Evolutionary conservation across 768 basidiomycete species (phyloP), one percentile per base, ranked within the genome.

Genomic region (Panaeolus papilionaceus): DNA sequence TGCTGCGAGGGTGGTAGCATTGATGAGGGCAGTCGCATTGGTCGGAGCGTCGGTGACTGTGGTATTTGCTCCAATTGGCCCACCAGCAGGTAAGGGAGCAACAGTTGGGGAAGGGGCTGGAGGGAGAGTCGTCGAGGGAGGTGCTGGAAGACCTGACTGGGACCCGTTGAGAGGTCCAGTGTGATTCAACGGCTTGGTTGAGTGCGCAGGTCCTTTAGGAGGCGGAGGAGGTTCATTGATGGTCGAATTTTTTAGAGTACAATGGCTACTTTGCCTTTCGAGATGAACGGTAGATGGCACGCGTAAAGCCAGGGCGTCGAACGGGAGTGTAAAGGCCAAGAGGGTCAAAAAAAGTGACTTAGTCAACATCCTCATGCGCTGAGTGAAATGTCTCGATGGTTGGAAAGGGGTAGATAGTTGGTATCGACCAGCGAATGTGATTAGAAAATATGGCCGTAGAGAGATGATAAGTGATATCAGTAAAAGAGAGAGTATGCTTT

Each of bases 351-450:
- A 58, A 16, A 58, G 26, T 14, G 54, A 58, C 54, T 58, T 58
- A 33, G 54, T 37, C 54, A 58, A 58, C 54, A 58, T 58, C 54
- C 28, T 58, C 33, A 58, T 58, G 54, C 4, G 54, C 54, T 28
- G 33, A 58, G 28, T 58, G 28, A 58, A 16, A 33, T 58, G 54
- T 58, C 54, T 58, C 23, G 16, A 33, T 58, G 14, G 26, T 20
- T 49, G 54, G 26, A 58, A 58, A 58, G 54, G 54, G 33, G 28
- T 58, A 58, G 5, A 58, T 58, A 16, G 12, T 33, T 58, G 33
- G 6, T 28, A 51, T 37, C 54, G 54, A 33, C 54, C 54, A 58
- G 54, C 54, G 54, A 58, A 16, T 12, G 14, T 44, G 42, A 44
- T 44, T 4, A 58, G 14, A 33, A 28, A 2, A 14, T 1, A 58